These are phyloP conservation scores for Colletotrichum sp. DNA, from an alignment of 2,329 filamentous ascomycete species.

Conservation along the genomic window DNA sequence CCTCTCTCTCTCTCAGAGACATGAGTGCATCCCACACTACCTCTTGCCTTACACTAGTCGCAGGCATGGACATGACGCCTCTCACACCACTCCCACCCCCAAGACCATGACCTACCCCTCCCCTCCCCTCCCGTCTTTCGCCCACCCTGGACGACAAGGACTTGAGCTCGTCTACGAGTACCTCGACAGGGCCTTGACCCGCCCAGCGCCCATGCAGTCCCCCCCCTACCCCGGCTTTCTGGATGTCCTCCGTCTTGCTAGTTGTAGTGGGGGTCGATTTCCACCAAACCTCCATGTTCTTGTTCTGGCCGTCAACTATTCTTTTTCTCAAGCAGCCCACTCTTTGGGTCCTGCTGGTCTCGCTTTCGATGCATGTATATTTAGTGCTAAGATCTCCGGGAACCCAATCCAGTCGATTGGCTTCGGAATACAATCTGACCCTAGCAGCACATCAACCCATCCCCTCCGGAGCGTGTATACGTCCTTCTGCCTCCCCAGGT, in stretches of 20 bases:
- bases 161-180: slow-evolving; percentile 1
- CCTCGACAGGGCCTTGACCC: slow-evolving; percentile 4
- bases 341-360: slow-evolving; percentile 11
- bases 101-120: neutral
- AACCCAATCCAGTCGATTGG: slow-evolving; percentile 9
- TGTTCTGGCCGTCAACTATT: slow-evolving; percentile 4
- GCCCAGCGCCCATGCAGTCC: neutral
- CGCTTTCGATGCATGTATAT: slow-evolving; percentile 16
- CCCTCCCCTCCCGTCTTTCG: neutral
- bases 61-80: slow-evolving; percentile 10
- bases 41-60: slow-evolving; percentile 1
- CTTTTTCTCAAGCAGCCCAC: slow-evolving; percentile 7
- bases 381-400: slow-evolving; percentile 21
- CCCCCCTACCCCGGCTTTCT: slow-evolving; percentile 20
- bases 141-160: slow-evolving; percentile 5
- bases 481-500: neutral
- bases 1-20: neutral
- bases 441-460: slow-evolving; percentile 8
- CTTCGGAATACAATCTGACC: slow-evolving; percentile 1
- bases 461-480: neutral
- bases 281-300: slow-evolving; percentile 12
- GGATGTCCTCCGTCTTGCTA: slow-evolving; percentile 7
- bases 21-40: slow-evolving; percentile 1
- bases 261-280: slow-evolving; percentile 15
- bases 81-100: neutral